Base-by-base conservation (phyloP, 2,329 filamentous ascomycete species). In the Epichloe hybrida region DNA sequence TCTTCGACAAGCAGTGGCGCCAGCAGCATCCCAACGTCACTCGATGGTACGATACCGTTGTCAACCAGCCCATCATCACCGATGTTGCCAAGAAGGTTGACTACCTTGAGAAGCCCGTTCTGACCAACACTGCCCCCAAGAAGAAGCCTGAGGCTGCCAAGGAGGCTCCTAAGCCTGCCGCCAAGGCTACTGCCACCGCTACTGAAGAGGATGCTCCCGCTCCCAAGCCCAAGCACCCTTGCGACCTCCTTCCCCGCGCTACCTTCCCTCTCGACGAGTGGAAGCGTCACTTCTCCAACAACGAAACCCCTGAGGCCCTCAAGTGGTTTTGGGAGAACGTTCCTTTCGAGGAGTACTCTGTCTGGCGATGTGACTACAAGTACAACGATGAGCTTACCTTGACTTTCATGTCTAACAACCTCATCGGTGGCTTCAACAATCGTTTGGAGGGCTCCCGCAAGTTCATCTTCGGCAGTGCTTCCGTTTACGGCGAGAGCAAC, bases 271-370 rank as follows among this genome's bases (percentile, higher is more conserved):
- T 98, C 52, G 93, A 98, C 67, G 93, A 98, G 75, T 95, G 85
- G 87, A 98, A 98, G 86, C 89, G 93, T 67, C 84, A 88, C 72
- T 98, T 95, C 83, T 98, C 93, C 65, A 98, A 98, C 83, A 80
- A 85, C 69, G 88, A 96, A 57, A 90, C 87, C 61, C 76, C 83
- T 57, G 83, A 77, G 57, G 88, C 91, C 63, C 76, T 97, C 64
- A 90, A 91, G 70, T 97, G 86, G 86, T 97, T 98, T 84, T 98
- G 91, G 91, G 83, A 96, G 76, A 88, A 94, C 72, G 81, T 82
- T 73, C 91, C 93, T 67, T 84, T 93, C 62, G 84, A 89, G 58
- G 93, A 98, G 74, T 98, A 93, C 81, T 95, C 89, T 51, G 74
- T 98, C 71, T 98, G 89, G 88, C 83, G 81, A 70, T 75, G 90